These are phyloP conservation scores for Yamadazyma dushanensis DNA, from an alignment of 1,139 yeast species.

Conservation along the genomic window DNA sequence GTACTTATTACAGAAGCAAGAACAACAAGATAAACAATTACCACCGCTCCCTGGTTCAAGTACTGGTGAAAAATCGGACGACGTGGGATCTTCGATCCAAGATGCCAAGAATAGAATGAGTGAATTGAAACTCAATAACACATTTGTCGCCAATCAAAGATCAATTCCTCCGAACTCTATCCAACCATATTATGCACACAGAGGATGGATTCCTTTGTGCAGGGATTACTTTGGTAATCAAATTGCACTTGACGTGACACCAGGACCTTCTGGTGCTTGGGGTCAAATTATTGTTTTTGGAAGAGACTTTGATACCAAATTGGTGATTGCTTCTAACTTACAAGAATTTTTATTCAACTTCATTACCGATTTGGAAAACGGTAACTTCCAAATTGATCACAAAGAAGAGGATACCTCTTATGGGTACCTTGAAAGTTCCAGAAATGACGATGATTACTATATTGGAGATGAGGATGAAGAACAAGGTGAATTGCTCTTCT, in stretches of 20 bases:
- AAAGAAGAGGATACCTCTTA: slow-evolving; percentile 31
- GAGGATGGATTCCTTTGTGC: slow-evolving; percentile 61
- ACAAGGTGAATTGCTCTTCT: slow-evolving; percentile 42
- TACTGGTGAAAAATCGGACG: slow-evolving; percentile 10
- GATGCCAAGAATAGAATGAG: slow-evolving; percentile 12
- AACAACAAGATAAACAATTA: slow-evolving; percentile 13
- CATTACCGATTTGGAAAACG: slow-evolving; percentile 53
- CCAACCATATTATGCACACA: slow-evolving; percentile 55
- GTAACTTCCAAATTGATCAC: slow-evolving; percentile 53
- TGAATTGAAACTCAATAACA: slow-evolving; percentile 19
- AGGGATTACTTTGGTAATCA: slow-evolving; percentile 62
- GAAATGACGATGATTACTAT: slow-evolving; percentile 45
- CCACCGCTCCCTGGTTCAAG: slow-evolving; percentile 7
- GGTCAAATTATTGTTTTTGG: slow-evolving; percentile 67
- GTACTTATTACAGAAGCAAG: slow-evolving; percentile 31
- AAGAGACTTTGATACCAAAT: slow-evolving; percentile 62
- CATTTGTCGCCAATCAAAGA: slow-evolving; percentile 50
- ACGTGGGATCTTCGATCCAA: slow-evolving; percentile 20
- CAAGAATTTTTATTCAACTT: slow-evolving; percentile 53
- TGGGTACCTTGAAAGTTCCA: slow-evolving; percentile 31
- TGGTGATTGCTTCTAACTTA: slow-evolving; percentile 57
- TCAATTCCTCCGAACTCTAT: slow-evolving; percentile 59
- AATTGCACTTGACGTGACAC: slow-evolving; percentile 61
- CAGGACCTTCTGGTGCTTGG: slow-evolving; percentile 60
- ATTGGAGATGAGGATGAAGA: slow-evolving; percentile 52